A percentile compares a stretch with the other conserved stretches of the same genome.
Evolutionary conservation across 768 basidiomycete species (phyloP).

Genomic region (Tricholoma saponaceum): DNA sequence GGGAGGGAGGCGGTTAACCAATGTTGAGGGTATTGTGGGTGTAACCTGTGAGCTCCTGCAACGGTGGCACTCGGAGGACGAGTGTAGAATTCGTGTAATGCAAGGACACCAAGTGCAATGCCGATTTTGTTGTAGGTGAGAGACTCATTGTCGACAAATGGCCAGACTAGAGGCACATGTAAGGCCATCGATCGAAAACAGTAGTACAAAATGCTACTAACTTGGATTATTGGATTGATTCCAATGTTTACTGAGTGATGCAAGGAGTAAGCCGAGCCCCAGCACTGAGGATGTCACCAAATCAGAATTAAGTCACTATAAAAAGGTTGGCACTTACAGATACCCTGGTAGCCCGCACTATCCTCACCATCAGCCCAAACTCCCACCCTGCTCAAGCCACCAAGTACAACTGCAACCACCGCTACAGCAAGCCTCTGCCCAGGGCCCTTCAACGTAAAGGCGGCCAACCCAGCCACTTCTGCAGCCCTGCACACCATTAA

Average conservation of each 20-base stretch:
- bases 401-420: slow-evolving; percentile 44
- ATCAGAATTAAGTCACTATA: neutral
- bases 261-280: slow-evolving; percentile 60
- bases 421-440: slow-evolving; percentile 54
- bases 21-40: neutral
- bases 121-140: slow-evolving; percentile 72
- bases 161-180: slow-evolving; percentile 57
- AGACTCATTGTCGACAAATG: slow-evolving; percentile 59
- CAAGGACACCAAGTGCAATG: slow-evolving; percentile 50
- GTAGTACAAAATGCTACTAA: slow-evolving; percentile 19
- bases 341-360: slow-evolving; percentile 42
- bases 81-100: slow-evolving; percentile 51
- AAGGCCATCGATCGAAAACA: neutral
- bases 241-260: slow-evolving; percentile 68
- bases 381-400: slow-evolving; percentile 33
- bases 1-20: slow-evolving; percentile 41
- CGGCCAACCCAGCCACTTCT: slow-evolving; percentile 43
- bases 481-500: neutral
- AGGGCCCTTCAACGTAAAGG: slow-evolving; percentile 49
- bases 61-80: slow-evolving; percentile 22
- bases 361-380: slow-evolving; percentile 40
- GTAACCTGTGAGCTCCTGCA: neutral
- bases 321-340: slow-evolving; percentile 32
- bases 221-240: slow-evolving; percentile 82
- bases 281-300: slow-evolving; percentile 40